Base-by-base conservation (phyloP, 2,329 filamentous ascomycete genomes). In the Huntiella omanensis region DNA sequence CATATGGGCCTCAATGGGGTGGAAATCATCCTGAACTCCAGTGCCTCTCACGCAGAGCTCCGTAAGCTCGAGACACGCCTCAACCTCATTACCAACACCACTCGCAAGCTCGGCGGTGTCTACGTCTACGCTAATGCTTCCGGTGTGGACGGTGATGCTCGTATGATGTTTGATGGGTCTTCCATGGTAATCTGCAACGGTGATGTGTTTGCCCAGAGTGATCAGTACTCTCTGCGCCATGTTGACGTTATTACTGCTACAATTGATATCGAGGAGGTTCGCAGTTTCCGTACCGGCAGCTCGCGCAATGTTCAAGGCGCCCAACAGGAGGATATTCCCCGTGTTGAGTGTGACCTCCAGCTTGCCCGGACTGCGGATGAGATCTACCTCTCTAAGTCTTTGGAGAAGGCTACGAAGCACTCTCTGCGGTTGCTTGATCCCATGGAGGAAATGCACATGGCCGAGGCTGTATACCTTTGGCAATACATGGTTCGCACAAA, bases 261-360 rank as follows among this genome's bases (percentile, higher is more conserved):
- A 0, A 65, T 82, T 5, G 77, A 82, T 53, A 62, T 83, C 2
- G 83, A 88, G 54, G 76, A 83, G 52, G 80, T 88, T 4, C 64
- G 79, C 32, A 63, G 68, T 1, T 77, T 68, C 53, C 65, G 80
- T 0, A 71, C 62, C n/a, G 62, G 66, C 0, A 65, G 70, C 6
- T 71, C 70, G 10, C 65, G 75, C 46, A 69, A 70, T 5, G 55
- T 74, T 16, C 79, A 83, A 55, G 70, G 74, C 5, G 66, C 71
- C 48, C 49, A 57, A 59, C 34, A 59, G 56, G 40, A 59, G 59
- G 19, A 57, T 16, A 60, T 51, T 46, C 55, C 43, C 39, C 53
- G 51, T 32, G 57, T 59, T 1, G 57, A 60, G 8, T 55, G 55
- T 3, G 56, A 60, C 33, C 50, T 56, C 2, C 54, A 60, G 32